Evolutionary conservation across 768 basidiomycete genomes (phyloP).

Genomic region (Leccinum aurantiacum): DNA sequence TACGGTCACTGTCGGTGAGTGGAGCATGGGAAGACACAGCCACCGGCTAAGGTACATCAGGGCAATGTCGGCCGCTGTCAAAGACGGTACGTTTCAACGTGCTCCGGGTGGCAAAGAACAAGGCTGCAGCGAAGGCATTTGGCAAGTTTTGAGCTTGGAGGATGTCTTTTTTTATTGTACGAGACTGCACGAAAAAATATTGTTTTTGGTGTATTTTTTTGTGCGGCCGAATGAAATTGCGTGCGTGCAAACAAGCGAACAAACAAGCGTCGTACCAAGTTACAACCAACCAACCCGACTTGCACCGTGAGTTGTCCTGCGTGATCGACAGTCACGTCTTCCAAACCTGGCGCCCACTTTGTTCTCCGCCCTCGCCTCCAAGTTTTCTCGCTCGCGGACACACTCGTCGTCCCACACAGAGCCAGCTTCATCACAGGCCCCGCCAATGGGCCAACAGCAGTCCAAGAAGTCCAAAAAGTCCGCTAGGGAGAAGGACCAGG

Average conservation of each 20-base stretch:
- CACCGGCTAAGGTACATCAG: slow-evolving; percentile 37
- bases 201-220: slow-evolving; percentile 17
- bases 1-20: slow-evolving; percentile 90
- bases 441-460: slow-evolving; percentile 79
- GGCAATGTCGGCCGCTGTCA: slow-evolving; percentile 98
- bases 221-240: slow-evolving; percentile 21
- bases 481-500: slow-evolving; percentile 67
- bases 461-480: slow-evolving; percentile 79
- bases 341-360: slow-evolving; percentile 81
- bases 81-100: slow-evolving; percentile 99
- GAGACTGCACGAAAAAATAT: slow-evolving; percentile 10
- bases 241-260: slow-evolving; percentile 31
- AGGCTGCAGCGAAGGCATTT: slow-evolving; percentile 88
- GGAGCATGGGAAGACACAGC: neutral
- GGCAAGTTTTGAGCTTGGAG: slow-evolving; percentile 74
- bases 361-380: slow-evolving; percentile 70
- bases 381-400: slow-evolving; percentile 67
- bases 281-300: slow-evolving; percentile 20
- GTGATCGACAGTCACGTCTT: slow-evolving; percentile 30
- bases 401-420: slow-evolving; percentile 68
- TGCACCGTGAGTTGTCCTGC: slow-evolving; percentile 21
- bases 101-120: slow-evolving; percentile 90
- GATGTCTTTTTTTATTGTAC: slow-evolving; percentile 12
- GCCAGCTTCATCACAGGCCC: slow-evolving; percentile 49
- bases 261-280: slow-evolving; percentile 27